These are phyloP conservation scores for Tephrocybe rancida DNA, from an alignment of 768 basidiomycete genomes.

Conservation along the genomic window DNA sequence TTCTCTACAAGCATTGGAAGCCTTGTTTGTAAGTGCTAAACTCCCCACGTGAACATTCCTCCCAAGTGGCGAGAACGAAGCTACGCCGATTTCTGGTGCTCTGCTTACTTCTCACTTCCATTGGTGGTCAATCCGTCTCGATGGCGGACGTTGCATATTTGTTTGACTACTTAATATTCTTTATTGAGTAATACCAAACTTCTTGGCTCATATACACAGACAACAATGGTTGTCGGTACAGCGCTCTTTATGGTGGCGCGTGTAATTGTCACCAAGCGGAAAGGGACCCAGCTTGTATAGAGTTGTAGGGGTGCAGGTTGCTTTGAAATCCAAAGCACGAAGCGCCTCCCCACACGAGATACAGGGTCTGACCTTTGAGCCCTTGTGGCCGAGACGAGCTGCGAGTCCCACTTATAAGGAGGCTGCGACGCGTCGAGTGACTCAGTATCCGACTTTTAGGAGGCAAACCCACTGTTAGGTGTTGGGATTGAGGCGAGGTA, in stretches of 20 bases:
- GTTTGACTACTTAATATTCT: no score
- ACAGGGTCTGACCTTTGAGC: no score
- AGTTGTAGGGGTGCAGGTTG: no score
- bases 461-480: not conserved
- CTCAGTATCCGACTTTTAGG: not conserved
- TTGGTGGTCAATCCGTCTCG: slow-evolving; percentile 38
- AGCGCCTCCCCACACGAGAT: no score
- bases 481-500: not conserved
- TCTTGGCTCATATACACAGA: no score
- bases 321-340: no score
- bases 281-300: not conserved
- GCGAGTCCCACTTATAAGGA: slow-evolving; percentile 1
- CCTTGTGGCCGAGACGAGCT: slow-evolving; percentile 5
- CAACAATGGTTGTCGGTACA: no score
- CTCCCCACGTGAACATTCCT: not conserved
- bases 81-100: slow-evolving; percentile 51
- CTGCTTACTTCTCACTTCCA: slow-evolving; percentile 43
- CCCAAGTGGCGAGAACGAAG: slow-evolving; percentile 18
- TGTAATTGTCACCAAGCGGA: no score
- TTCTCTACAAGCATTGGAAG: slow-evolving; percentile 23
- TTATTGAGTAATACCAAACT: no score
- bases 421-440: slow-evolving; percentile 1
- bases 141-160: no score
- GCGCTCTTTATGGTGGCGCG: no score
- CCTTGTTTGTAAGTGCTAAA: slow-evolving; percentile 34